Evolutionary conservation across 1,284 basidiomycete genomes (phyloP), one percentile per base, ranked within the genome.

Genomic region (Phaffia rhodozyma): DNA sequence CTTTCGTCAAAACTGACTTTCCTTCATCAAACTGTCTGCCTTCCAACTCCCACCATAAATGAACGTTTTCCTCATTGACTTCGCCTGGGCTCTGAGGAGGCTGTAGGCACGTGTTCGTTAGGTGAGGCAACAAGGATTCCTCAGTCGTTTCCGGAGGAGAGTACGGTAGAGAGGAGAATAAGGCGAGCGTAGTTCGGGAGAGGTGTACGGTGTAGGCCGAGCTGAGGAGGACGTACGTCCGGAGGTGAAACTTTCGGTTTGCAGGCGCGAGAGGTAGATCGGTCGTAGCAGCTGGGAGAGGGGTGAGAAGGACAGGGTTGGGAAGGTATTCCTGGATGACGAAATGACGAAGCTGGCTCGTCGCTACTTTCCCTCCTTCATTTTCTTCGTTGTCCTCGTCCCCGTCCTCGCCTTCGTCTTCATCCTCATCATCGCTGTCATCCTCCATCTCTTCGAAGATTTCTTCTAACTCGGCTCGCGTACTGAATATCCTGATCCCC

Each of bases 71-170:
- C n/a, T 74, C 86, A 54, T 69, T 84, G 16, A 75, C 76, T 65
- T 84, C 81, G 18, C 75, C 67, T 30, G 60, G 64, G 16, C 38
- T 54, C 60, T 58, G 61, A 4, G 63, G 69, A 67, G 43, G 81
- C 75, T 97, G 94, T n/a, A 97, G 78, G 53, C 90, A 93, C 0
- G 96, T 97, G 72, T 99, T 99, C 49, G 94, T 98, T 23, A 99
- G 79, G 75, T 99, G 96, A 0, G 87, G 82, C 1, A 79, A 71
- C 6, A 97, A 80, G 72, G 59, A 61, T 27, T 62, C 60, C 21
- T 66, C 60, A 11, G 54, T 34, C 2, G 64, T 55, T 21, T 16
- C 6, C 2, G 64, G 64, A 9, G 64, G 34, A 9, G 32, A 7
- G 56, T 66, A 66, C 1, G 64, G 64, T 11, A 66, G 1, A 66